Evolutionary conservation across 768 basidiomycete genomes (phyloP).

Genomic region (Boletus bicolor): DNA sequence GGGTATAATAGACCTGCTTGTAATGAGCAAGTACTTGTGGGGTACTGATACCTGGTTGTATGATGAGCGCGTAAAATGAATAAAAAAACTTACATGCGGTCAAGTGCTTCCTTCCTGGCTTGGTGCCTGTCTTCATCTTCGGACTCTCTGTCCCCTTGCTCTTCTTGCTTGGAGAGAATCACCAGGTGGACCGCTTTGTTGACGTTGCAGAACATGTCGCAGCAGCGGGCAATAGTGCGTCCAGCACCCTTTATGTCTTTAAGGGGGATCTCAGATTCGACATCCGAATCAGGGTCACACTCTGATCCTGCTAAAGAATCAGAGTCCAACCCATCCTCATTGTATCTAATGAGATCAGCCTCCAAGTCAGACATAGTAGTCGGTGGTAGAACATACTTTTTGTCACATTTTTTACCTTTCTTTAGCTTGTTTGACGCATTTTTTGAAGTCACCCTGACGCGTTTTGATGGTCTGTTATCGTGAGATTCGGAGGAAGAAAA

Average conservation of each 20-base stretch:
- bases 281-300: not conserved
- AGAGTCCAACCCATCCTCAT: not conserved
- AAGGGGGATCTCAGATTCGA: not conserved
- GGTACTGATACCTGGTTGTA: not conserved
- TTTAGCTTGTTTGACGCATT: not conserved
- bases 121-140: not conserved
- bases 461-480: not conserved
- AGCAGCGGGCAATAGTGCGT: not conserved
- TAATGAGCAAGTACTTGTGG: not conserved
- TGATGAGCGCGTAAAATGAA: not conserved
- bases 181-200: not conserved
- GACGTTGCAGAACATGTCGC: not conserved
- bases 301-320: not conserved
- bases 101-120: not conserved
- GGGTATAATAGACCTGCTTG: not conserved
- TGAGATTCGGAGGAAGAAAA: not conserved
- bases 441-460: not conserved
- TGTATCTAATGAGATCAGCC: not conserved
- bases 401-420: not conserved
- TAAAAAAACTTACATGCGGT: not conserved
- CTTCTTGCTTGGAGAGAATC: too few species aligned
- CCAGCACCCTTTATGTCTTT: not conserved
- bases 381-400: not conserved
- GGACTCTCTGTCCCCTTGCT: too few species aligned
- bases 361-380: too few species aligned